Evolutionary conservation across 176 grass and related monocot species (phyloP).

Genomic region (Tuctoria greenei): DNA sequence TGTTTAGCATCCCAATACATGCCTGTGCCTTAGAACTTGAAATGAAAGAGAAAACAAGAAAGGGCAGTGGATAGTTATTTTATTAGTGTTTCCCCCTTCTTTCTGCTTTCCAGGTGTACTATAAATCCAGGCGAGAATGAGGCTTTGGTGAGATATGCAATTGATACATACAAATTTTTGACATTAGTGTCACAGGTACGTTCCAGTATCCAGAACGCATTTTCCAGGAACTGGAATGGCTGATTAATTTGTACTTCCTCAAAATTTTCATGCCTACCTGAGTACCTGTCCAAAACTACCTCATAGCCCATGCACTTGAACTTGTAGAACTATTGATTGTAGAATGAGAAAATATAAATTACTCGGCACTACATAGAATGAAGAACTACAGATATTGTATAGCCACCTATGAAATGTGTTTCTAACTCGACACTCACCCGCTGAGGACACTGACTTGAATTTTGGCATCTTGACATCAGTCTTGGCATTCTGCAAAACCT

Average conservation of each 20-base stretch:
- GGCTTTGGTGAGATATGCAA: constrained; percentile 87
- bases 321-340: background rate
- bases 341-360: background rate
- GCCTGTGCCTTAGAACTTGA: background rate
- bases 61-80: background rate
- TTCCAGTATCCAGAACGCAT: constrained; percentile 9
- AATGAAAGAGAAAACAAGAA: constrained; percentile 1
- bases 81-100: background rate
- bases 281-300: background rate
- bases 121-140: constrained; percentile 98
- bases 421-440: background rate
- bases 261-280: background rate
- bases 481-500: background rate
- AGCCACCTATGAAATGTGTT: background rate
- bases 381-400: constrained; percentile 9
- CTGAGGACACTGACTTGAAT: constrained; percentile 3
- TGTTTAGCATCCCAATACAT: constrained; percentile 1
- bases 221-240: background rate
- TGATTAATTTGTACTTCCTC: background rate
- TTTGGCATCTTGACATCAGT: background rate
- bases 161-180: constrained; percentile 82
- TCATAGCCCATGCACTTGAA: constrained; percentile 10
- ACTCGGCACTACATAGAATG: background rate
- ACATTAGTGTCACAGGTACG: constrained; percentile 70
- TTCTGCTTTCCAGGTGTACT: constrained; percentile 70